Percentiles rank a stretch among this genome's conserved stretches.
Conservation (phyloP, 768 basidiomycete species). For the Mycena haematopus region DNA sequence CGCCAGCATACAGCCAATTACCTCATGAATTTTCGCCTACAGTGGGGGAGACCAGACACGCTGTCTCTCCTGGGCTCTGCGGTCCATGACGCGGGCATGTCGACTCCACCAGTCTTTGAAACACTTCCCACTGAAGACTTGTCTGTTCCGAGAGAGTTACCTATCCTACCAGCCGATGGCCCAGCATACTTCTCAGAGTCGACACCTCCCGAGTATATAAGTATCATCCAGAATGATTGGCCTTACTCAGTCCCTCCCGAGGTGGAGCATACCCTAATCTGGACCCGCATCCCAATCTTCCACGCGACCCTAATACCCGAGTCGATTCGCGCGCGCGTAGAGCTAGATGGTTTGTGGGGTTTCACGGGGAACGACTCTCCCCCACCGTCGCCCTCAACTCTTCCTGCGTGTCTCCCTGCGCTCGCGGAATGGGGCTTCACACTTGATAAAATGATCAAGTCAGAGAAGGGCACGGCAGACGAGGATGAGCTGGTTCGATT, state of each 20-base stretch:
- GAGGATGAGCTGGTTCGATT: constrained; percentile 57
- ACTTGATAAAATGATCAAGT: constrained; percentile 62
- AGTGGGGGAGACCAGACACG: constrained; percentile 77
- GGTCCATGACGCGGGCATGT: constrained; percentile 42
- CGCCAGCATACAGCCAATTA: constrained; percentile 61
- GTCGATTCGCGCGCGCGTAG: constrained; percentile 60
- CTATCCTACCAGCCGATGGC: constrained; percentile 41
- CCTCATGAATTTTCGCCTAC: constrained; percentile 69
- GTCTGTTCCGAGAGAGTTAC: constrained; percentile 29
- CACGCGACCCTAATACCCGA: constrained; percentile 61
- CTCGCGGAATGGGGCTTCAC: constrained; percentile 77
- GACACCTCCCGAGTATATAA: constrained; percentile 63
- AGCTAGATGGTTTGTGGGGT: constrained; percentile 82
- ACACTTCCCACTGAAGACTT: constrained; percentile 9
- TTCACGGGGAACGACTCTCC: constrained; percentile 70
- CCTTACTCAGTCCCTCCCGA: constrained; percentile 85
- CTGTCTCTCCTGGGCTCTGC: constrained; percentile 64
- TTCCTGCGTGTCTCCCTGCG: constrained; percentile 63
- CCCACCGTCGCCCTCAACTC: constrained; percentile 64
- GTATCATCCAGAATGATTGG: constrained; percentile 86
- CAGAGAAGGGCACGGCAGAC: constrained; percentile 54
- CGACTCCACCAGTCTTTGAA: constrained; percentile 19
- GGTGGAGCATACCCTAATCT: constrained; percentile 77
- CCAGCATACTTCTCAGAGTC: constrained; percentile 72
- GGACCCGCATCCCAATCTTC: constrained; percentile 78